A percentile compares a stretch with the other conserved stretches of the same genome.
phyloP scores from a whole-genome alignment of 371 early-diverging fungal species.

The Mortierella sp. region DNA sequence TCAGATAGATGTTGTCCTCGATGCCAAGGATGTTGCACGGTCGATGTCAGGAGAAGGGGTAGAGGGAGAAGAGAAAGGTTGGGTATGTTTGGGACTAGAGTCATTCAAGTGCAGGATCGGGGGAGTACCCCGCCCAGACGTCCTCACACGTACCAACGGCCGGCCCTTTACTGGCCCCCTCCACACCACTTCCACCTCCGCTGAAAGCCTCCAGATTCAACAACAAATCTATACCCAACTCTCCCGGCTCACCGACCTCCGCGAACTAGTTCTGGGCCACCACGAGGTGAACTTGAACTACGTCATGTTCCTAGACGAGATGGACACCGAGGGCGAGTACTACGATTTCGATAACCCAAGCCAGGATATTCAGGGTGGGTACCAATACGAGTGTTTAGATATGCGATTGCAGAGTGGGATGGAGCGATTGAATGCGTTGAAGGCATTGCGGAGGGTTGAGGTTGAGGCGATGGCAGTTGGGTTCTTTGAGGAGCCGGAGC shows the following conservation, averaged over 20 bases:
- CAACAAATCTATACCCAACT: background rate
- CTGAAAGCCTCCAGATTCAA: background rate
- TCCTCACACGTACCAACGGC: background rate
- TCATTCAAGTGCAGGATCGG: slow-evolving; percentile 5
- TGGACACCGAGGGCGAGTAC: slow-evolving; percentile 8
- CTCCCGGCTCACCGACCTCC: background rate
- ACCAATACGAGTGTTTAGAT: background rate
- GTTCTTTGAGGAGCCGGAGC: background rate
- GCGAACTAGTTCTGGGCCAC: slow-evolving; percentile 1
- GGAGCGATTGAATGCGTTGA: background rate
- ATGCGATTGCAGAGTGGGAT: background rate
- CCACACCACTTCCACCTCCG: background rate
- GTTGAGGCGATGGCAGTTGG: slow-evolving; percentile 4
- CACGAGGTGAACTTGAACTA: slow-evolving; percentile 4
- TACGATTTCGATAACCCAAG: background rate
- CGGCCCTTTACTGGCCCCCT: slow-evolving; percentile 1
- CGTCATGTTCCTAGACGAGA: slow-evolving; percentile 3
- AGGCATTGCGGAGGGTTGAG: background rate
- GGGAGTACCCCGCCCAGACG: background rate
- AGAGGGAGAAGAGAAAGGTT: background rate
- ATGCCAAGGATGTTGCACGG: background rate
- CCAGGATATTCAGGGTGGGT: slow-evolving; percentile 3
- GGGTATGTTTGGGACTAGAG: background rate
- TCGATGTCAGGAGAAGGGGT: too few species aligned
- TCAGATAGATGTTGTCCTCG: background rate